Conservation (phyloP, 2,329 filamentous ascomycete species). For the Aspergillus hortae region DNA sequence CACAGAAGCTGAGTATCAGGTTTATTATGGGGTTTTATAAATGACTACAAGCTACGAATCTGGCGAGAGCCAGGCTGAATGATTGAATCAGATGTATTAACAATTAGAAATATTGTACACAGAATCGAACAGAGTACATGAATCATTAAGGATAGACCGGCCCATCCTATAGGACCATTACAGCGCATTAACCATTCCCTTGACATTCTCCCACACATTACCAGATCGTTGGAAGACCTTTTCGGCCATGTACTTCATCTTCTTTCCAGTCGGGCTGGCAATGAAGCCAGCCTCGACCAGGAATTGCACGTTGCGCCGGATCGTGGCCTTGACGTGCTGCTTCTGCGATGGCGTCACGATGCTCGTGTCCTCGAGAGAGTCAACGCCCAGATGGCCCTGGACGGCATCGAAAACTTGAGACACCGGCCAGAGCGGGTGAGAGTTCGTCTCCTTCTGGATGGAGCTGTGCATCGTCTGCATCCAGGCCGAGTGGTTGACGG, state of each 20-base stretch:
- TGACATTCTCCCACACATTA: constrained; percentile 15
- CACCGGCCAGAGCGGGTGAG: constrained; percentile 13
- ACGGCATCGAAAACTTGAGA: constrained; percentile 7
- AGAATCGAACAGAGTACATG: neutral
- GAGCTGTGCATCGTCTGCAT: constrained; percentile 7
- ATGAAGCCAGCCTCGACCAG: constrained; percentile 11
- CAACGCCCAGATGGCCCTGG: constrained; percentile 6
- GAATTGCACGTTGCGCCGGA: constrained; percentile 11
- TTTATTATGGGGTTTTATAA: neutral
- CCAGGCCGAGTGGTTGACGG: constrained; percentile 4
- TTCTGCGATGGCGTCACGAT: constrained; percentile 11
- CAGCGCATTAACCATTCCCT: constrained; percentile 9
- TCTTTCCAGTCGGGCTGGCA: constrained; percentile 13
- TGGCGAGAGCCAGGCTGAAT: neutral
- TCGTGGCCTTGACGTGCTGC: constrained; percentile 11
- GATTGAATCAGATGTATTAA: neutral
- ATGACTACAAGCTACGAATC: neutral
- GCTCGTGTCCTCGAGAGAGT: constrained; percentile 3
- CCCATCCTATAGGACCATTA: constrained; percentile 6
- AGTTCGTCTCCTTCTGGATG: constrained; percentile 1
- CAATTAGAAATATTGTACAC: neutral
- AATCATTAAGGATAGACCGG: neutral
- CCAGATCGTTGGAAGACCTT: constrained; percentile 14
- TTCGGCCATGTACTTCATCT: constrained; percentile 12
- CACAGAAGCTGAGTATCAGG: neutral